phyloP scores from a whole-genome alignment of 2,329 filamentous ascomycete species.

The Cryphonectria nitschkei region DNA sequence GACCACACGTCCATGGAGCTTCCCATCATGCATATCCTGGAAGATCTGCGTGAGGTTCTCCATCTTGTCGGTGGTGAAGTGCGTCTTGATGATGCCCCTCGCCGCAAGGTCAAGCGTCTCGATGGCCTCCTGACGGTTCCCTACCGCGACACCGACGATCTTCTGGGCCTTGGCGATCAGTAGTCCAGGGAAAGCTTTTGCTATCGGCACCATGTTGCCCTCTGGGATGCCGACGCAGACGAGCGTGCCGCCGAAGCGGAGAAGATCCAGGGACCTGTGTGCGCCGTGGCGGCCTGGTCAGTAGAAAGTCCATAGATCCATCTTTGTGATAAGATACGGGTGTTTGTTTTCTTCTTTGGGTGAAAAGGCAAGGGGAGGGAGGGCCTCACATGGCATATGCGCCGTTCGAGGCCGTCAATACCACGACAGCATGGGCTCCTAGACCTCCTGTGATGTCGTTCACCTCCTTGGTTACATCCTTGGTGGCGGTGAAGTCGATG shows the following conservation, averaged over 20 bases:
- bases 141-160: constrained; percentile 55
- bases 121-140: constrained; percentile 52
- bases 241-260: constrained; percentile 53
- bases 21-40: constrained; percentile 31
- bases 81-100: constrained; percentile 32
- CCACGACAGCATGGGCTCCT: constrained; percentile 64
- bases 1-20: constrained; percentile 32
- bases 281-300: neutral
- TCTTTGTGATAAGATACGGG: neutral
- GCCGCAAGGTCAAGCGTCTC: constrained; percentile 31
- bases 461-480: constrained; percentile 51
- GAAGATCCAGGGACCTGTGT: constrained; percentile 48
- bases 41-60: constrained; percentile 32
- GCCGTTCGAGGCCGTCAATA: constrained; percentile 54
- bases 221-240: constrained; percentile 58
- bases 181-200: constrained; percentile 44
- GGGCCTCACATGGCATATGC: constrained; percentile 44
- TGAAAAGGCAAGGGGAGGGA: too few relatives aligned
- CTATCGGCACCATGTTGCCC: constrained; percentile 47
- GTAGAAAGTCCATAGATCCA: neutral
- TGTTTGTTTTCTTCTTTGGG: neutral
- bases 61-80: constrained; percentile 31
- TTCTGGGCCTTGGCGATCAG: constrained; percentile 47
- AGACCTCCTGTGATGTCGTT: constrained; percentile 59
- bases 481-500: constrained; percentile 58